These are phyloP conservation scores for Boletus pseudo-olivaceus DNA, from an alignment of 768 basidiomycete species.

Conservation along the genomic window DNA sequence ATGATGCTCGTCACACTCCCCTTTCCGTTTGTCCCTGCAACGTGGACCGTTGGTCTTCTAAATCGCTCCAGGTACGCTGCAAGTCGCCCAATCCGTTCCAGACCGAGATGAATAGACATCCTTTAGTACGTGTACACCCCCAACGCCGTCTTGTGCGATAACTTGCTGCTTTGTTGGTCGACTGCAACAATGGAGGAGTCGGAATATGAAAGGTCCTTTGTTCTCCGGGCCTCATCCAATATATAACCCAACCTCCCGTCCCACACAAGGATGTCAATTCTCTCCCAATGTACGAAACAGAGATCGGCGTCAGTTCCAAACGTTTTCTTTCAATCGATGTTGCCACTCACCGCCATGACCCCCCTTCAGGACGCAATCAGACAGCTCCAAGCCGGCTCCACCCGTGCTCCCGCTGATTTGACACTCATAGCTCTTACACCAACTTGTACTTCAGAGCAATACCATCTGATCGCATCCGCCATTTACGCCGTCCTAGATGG, in stretches of 20 bases:
- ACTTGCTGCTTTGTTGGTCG: neutral
- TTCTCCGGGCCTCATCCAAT: neutral
- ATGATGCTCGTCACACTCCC: conserved; percentile 86
- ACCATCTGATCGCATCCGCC: conserved; percentile 14
- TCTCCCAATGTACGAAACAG: conserved; percentile 15
- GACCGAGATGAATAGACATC: conserved; percentile 68
- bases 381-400: conserved; percentile 23
- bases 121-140: conserved; percentile 3
- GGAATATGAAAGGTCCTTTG: neutral
- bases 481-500: conserved; percentile 20
- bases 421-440: conserved; percentile 19
- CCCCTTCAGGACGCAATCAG: conserved; percentile 18
- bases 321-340: neutral
- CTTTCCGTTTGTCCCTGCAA: conserved; percentile 97
- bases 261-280: neutral
- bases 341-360: neutral
- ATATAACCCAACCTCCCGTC: neutral
- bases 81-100: conserved; percentile 55
- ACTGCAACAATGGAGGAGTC: neutral
- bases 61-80: conserved; percentile 56
- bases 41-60: conserved; percentile 79
- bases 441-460: conserved; percentile 19
- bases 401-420: conserved; percentile 14
- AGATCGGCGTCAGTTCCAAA: conserved; percentile 14
- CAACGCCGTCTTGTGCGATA: neutral